phyloP scores from a whole-genome alignment of 1,139 yeast species.

The Yamadazyma dendronema region DNA sequence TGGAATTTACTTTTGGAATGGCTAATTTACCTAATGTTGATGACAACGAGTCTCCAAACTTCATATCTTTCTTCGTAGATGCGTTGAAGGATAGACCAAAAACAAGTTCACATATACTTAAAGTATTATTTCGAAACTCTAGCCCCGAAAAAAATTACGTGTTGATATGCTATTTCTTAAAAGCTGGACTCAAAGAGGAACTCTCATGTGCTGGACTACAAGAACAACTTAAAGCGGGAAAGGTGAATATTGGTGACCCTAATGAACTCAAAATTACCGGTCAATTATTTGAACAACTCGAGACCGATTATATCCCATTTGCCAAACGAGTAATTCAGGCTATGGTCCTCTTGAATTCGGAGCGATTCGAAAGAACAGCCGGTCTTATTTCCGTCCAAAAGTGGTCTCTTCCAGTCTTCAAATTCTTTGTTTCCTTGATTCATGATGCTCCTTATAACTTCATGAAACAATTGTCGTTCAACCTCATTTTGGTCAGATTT shows the following conservation, averaged over 20 bases:
- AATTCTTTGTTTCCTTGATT: conserved; percentile 30
- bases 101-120: too few species aligned
- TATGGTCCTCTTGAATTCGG: conserved; percentile 28
- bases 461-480: conserved; percentile 24
- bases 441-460: conserved; percentile 34
- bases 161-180: conserved; percentile 4
- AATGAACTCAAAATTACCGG: conserved; percentile 26
- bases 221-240: conserved; percentile 8
- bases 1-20: conserved; percentile 2
- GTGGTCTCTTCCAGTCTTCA: conserved; percentile 33
- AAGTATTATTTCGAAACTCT: too few species aligned
- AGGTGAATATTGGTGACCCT: conserved; percentile 11
- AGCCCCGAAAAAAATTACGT: conserved; percentile 3
- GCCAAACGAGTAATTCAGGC: conserved; percentile 36
- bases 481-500: conserved; percentile 18
- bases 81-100: too few species aligned
- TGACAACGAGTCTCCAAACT: too few species aligned
- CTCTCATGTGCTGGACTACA: conserved; percentile 12
- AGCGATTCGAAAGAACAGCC: conserved; percentile 25
- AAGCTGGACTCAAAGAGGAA: conserved; percentile 3
- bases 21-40: conserved; percentile 5
- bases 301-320: conserved; percentile 23
- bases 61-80: too few species aligned
- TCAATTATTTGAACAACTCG: conserved; percentile 22
- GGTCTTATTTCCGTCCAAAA: conserved; percentile 19